Evolutionary conservation across 306 rosid genomes (phyloP), one percentile per base, ranked within the genome.

Genomic region (Heteromeles arbutifolia): DNA sequence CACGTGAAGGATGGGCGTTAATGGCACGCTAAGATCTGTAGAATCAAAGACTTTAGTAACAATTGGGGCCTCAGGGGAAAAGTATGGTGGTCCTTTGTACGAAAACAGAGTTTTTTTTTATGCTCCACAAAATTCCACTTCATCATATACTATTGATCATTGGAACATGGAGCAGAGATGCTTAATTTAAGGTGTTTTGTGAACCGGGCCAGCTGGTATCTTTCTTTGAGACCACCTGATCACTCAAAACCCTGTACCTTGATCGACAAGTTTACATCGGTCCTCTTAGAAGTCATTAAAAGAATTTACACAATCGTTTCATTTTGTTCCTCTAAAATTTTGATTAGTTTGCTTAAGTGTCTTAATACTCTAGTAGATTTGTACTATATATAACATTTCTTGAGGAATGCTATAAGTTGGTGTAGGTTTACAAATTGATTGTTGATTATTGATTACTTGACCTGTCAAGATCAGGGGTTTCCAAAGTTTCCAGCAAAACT

Each of bases 401-500:
- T 41, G 32, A 56, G 24, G 53, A 45, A 65, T 32, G 24, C 41
- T 29, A 31, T 64, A 31, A 65, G 19, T 71, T 34, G 65, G 67
- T 31, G 17, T 62, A 19, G 65, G 58, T 54, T 73, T 43, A 11
- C 52, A n/a, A 24, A 25, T 19, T 61, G 66, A 64, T 64, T 18
- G n/a, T 64, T 64, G 68, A 41, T 85, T 69, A 85, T 29, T 41
- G 62, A 70, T 56, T 56, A 19, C 45, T 41, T 85, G 24, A 18
- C 77, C 22, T 52, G 71, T 77, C 74, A 77, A 82, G n/a, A 70
- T 76, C 84, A 75, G 97, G 84, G 77, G 70, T 56, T 59, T 85
- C 93, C 37, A 89, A 86, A 68, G 19, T 5, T 70, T 84, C 86
- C 66, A 80, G 86, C 84, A 84, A 69, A 84, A 58, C 82, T 31